A percentile compares a stretch with the other conserved stretches of the same genome.
These are phyloP conservation scores for Akanthomyces uredinophilus DNA, from an alignment of 2,329 filamentous ascomycete species.

Conservation along the genomic window DNA sequence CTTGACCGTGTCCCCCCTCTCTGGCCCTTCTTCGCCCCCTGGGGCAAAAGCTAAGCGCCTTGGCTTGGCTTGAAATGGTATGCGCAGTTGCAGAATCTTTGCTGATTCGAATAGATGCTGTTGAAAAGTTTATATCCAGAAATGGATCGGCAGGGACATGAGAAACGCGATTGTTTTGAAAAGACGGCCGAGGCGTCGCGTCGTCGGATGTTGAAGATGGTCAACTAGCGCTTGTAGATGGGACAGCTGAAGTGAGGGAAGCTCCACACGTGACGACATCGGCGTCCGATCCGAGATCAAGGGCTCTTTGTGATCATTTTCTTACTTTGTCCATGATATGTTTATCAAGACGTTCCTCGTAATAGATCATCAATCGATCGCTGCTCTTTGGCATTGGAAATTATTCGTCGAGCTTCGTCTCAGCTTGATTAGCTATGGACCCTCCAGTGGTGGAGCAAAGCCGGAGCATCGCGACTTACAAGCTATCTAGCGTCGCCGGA, in stretches of 20 bases:
- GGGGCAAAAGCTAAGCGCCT: background rate
- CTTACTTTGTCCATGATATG: background rate
- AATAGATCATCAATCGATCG: background rate
- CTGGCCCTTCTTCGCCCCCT: too few relatives aligned
- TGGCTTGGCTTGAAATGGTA: background rate
- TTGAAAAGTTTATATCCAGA: too few relatives aligned
- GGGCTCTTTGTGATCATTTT: background rate
- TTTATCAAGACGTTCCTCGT: background rate
- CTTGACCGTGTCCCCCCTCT: background rate
- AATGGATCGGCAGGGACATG: background rate
- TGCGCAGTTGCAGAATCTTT: background rate
- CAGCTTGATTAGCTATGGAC: background rate
- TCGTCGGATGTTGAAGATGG: background rate
- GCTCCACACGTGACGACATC: conserved; percentile 9
- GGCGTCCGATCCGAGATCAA: background rate
- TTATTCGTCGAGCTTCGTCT: background rate
- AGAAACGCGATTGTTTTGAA: background rate
- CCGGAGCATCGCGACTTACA: background rate
- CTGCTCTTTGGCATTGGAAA: background rate
- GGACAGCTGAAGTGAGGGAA: background rate
- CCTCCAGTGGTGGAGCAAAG: background rate
- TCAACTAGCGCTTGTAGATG: background rate
- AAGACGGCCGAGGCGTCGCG: background rate
- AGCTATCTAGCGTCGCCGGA: background rate
- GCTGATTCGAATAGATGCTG: background rate